Evolutionary conservation across 2,329 filamentous ascomycete species (phyloP).

Genomic region (Aspergillus pseudoglaucus): DNA sequence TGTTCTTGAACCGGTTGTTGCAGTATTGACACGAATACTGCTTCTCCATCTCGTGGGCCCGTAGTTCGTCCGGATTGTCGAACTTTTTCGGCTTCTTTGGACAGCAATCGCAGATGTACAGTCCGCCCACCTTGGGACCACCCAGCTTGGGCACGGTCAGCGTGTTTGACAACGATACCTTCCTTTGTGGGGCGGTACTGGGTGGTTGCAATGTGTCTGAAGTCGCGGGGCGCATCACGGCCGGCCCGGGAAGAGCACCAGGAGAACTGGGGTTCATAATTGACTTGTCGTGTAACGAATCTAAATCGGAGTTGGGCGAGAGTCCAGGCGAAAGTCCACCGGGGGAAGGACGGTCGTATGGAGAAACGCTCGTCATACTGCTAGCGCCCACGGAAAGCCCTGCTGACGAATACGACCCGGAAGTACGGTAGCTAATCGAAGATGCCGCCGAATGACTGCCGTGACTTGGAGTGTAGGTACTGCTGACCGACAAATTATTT

Average conservation of each 20-base stretch:
- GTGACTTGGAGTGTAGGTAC: constrained; percentile 50
- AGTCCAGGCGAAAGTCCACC: constrained; percentile 48
- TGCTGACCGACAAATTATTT: constrained; percentile 48
- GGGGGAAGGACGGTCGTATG: constrained; percentile 54
- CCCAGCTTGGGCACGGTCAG: constrained; percentile 28
- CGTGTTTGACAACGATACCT: constrained; percentile 40
- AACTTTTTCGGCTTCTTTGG: constrained; percentile 97
- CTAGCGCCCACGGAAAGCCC: constrained; percentile 54
- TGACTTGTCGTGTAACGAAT: constrained; percentile 48
- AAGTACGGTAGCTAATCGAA: constrained; percentile 53
- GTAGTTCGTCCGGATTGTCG: constrained; percentile 72
- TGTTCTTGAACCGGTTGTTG: constrained; percentile 96
- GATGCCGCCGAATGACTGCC: constrained; percentile 61
- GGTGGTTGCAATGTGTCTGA: constrained; percentile 34
- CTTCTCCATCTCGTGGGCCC: constrained; percentile 88
- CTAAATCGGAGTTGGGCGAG: constrained; percentile 48
- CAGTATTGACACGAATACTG: constrained; percentile 93
- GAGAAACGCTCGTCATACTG: constrained; percentile 60
- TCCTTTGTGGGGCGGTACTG: constrained; percentile 35
- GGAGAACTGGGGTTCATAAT: constrained; percentile 44
- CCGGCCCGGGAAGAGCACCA: constrained; percentile 32
- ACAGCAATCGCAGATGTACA: constrained; percentile 84
- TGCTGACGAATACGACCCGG: constrained; percentile 57
- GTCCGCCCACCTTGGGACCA: constrained; percentile 47
- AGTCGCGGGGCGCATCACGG: constrained; percentile 30